phyloP scores from a whole-genome alignment of 768 basidiomycete genomes.

The Tricholoma furcatifolium region DNA sequence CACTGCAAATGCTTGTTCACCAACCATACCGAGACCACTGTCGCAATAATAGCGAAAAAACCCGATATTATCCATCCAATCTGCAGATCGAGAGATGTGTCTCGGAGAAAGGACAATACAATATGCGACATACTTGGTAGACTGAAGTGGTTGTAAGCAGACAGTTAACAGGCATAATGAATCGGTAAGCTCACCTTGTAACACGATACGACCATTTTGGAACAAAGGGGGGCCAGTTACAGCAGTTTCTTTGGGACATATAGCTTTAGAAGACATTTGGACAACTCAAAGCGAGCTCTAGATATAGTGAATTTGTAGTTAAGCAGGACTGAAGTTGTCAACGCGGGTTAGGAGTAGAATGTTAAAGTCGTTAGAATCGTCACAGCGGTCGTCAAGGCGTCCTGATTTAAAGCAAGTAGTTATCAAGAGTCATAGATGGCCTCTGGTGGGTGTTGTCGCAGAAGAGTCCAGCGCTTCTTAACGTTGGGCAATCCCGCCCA shows the following conservation, averaged over 20 bases:
- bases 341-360: no score
- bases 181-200: slow-evolving; percentile 47
- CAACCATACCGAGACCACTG: slow-evolving; percentile 67
- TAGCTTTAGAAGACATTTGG: slow-evolving; percentile 16
- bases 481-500: no score
- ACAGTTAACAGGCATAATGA: not conserved
- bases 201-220: slow-evolving; percentile 57
- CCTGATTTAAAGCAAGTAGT: no score
- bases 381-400: no score
- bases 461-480: no score
- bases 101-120: not conserved
- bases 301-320: no score
- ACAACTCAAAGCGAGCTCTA: no score
- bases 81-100: slow-evolving; percentile 25
- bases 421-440: no score
- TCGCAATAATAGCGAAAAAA: slow-evolving; percentile 55
- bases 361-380: no score
- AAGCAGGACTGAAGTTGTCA: no score
- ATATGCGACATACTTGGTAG: slow-evolving; percentile 47
- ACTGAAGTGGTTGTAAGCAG: slow-evolving; percentile 29
- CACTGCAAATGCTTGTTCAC: slow-evolving; percentile 68
- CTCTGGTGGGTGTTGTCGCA: no score
- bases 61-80: slow-evolving; percentile 71
- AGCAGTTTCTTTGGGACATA: slow-evolving; percentile 42
- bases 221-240: slow-evolving; percentile 53